Conservation (phyloP, 176 grass and related monocot genomes). For the Cenchrus purpureus region DNA sequence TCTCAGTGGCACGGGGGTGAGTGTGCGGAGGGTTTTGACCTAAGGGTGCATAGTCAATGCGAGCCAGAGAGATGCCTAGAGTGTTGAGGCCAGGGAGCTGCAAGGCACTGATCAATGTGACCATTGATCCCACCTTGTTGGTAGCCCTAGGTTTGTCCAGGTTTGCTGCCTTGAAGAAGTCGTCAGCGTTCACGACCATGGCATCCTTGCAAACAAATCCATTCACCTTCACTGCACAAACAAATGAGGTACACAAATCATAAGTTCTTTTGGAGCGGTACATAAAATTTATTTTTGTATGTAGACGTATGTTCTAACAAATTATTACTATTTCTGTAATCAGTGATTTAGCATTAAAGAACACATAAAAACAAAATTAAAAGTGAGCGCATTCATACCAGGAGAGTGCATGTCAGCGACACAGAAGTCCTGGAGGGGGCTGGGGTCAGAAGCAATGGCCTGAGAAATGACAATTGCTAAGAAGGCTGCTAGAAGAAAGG, state of each 20-base stretch:
- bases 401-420: background rate
- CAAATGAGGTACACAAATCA: too few species aligned
- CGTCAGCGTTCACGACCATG: background rate
- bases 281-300: too few species aligned
- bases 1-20: conserved; percentile 38
- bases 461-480: background rate
- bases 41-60: conserved; percentile 13
- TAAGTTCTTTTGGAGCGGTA: too few species aligned
- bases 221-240: conserved; percentile 22
- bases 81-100: conserved; percentile 31
- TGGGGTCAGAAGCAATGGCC: conserved; percentile 26
- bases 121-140: conserved; percentile 18
- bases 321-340: background rate
- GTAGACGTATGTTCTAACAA: background rate
- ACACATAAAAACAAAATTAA: too few species aligned
- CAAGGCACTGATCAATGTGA: conserved; percentile 29
- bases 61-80: background rate
- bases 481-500: background rate
- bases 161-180: conserved; percentile 29
- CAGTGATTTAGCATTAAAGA: too few species aligned
- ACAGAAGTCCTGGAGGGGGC: conserved; percentile 37
- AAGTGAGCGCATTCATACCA: background rate
- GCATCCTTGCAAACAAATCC: conserved; percentile 44
- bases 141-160: conserved; percentile 32
- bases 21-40: conserved; percentile 37